Conservation (phyloP, 2,329 filamentous ascomycete genomes). For the Arachnomyces sp. region DNA sequence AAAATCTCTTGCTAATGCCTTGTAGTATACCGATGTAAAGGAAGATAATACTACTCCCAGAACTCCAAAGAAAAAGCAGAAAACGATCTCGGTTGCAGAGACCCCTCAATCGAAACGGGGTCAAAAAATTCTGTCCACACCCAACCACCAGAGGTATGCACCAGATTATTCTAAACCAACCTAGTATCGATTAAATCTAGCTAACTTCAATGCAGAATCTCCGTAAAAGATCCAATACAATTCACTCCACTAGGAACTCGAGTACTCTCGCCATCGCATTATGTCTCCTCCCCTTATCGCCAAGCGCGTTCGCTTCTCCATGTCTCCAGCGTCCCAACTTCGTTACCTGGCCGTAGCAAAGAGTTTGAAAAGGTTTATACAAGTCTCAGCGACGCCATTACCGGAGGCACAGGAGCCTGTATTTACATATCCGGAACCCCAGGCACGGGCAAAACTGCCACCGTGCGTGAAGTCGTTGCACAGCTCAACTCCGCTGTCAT, state of each 20-base stretch:
- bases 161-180: slow-evolving; percentile 8
- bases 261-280: slow-evolving; percentile 64
- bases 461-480: slow-evolving; percentile 86
- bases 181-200: slow-evolving; percentile 18
- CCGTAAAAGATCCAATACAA: slow-evolving; percentile 80
- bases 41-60: slow-evolving; percentile 25
- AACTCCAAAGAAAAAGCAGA: slow-evolving; percentile 53
- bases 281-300: slow-evolving; percentile 80
- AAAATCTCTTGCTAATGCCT: background rate
- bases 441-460: slow-evolving; percentile 94
- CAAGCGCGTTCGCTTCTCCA: slow-evolving; percentile 81
- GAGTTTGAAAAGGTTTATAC: slow-evolving; percentile 91
- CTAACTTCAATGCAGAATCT: slow-evolving; percentile 37
- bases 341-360: slow-evolving; percentile 80
- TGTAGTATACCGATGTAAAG: slow-evolving; percentile 24
- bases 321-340: slow-evolving; percentile 83
- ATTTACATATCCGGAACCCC: slow-evolving; percentile 99
- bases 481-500: slow-evolving; percentile 80
- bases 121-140: slow-evolving; percentile 46
- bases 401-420: slow-evolving; percentile 85
- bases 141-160: slow-evolving; percentile 52
- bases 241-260: slow-evolving; percentile 93
- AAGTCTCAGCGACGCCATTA: slow-evolving; percentile 88
- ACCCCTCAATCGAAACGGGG: slow-evolving; percentile 36
- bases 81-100: slow-evolving; percentile 36